phyloP scores from a whole-genome alignment of 1,284 basidiomycete species.

The Takashimella tepidaria region DNA sequence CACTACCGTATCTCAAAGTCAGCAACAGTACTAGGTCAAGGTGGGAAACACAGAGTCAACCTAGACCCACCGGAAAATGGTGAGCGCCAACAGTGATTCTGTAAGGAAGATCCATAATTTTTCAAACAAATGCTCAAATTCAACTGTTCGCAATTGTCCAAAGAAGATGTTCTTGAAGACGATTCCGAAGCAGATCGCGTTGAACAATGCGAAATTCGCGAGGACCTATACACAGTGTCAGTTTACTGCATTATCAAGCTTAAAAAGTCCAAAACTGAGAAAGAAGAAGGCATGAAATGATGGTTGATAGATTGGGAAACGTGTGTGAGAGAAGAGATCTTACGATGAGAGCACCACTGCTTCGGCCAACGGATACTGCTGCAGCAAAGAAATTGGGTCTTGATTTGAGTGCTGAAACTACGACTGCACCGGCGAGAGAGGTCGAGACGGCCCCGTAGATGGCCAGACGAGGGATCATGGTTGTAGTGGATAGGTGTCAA shows the following conservation, averaged over 20 bases:
- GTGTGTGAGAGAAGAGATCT: no score
- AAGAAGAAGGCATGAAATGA: no score
- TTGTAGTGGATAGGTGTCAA: neutral
- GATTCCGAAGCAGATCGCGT: constrained; percentile 70
- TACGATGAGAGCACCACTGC: constrained; percentile 82
- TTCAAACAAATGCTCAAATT: constrained; percentile 95
- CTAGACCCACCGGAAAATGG: constrained; percentile 70
- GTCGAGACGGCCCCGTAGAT: constrained; percentile 66
- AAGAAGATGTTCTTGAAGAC: constrained; percentile 85
- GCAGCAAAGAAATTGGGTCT: constrained; percentile 94
- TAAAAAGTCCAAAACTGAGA: no score
- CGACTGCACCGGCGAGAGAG: constrained; percentile 63
- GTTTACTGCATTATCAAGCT: no score
- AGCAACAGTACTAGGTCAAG: no score
- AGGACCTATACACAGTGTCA: constrained; percentile 68
- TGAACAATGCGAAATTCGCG: constrained; percentile 81
- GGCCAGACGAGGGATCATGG: constrained; percentile 49
- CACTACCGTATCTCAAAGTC: constrained; percentile 37
- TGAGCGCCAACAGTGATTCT: constrained; percentile 89
- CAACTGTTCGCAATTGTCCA: constrained; percentile 76
- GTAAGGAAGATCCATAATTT: constrained; percentile 96
- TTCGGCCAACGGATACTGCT: constrained; percentile 84
- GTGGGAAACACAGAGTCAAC: no score
- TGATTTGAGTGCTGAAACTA: constrained; percentile 72
- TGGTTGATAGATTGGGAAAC: no score